A percentile compares a stretch with the other conserved stretches of the same genome.
Conservation (phyloP, 139 green algal species). For the Zygnema circumcarinatum region DNA sequence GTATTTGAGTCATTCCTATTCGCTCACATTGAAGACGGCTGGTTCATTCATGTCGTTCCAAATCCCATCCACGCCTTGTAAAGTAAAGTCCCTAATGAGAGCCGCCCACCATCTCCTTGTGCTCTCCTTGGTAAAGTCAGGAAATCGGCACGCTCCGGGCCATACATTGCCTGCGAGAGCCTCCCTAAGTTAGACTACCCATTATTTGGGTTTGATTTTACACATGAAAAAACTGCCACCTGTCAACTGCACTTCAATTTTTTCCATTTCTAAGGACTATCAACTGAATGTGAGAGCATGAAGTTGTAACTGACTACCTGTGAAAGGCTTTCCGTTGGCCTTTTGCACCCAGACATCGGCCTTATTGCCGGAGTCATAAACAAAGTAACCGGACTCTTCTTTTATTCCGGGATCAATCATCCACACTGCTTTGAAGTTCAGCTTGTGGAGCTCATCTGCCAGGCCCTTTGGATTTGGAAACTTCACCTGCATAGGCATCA, state of each 20-base stretch:
- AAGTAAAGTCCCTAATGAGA: constrained; percentile 18
- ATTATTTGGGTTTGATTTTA: too few relatives aligned
- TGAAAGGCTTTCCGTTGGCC: constrained; percentile 29
- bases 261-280: too few relatives aligned
- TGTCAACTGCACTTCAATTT: too few relatives aligned
- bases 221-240: too few relatives aligned
- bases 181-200: neutral
- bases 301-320: too few relatives aligned
- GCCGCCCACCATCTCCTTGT: constrained; percentile 42
- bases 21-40: constrained; percentile 49
- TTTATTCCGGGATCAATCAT: constrained; percentile 57
- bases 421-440: constrained; percentile 52
- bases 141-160: constrained; percentile 50
- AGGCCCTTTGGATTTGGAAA: constrained; percentile 46
- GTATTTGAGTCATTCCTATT: too few relatives aligned
- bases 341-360: constrained; percentile 41
- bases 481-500: constrained; percentile 38
- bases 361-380: constrained; percentile 22
- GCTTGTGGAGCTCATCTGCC: constrained; percentile 6
- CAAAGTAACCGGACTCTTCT: constrained; percentile 23
- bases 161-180: constrained; percentile 29
- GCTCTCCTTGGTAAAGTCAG: constrained; percentile 20
- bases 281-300: too few relatives aligned
- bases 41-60: constrained; percentile 63
- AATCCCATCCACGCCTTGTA: constrained; percentile 45